Evolutionary conservation across 495 filamentous ascomycete genomes (phyloP), one percentile per base, ranked within the genome.

Genomic region (Aspergillus affinis): DNA sequence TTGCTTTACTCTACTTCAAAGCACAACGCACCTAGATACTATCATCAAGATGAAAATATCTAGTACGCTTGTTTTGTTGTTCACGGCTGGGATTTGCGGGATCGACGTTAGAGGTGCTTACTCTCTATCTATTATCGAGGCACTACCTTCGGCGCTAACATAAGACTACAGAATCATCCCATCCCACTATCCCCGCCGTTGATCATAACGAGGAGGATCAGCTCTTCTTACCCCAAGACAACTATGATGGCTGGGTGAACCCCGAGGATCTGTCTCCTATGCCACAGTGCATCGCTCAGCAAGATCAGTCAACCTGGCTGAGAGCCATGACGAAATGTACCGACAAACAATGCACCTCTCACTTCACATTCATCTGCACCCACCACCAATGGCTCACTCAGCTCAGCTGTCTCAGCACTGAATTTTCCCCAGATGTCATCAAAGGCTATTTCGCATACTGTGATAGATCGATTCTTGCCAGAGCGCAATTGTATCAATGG

Each of bases 341-440:
- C 7, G 32, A 29, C 26, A 60, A 60, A 30, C 51, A 52, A 63
- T 63, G 61, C 57, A 63, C 61, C 52, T 53, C 47, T 8, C 61
- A 60, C 52, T 60, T 63, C 48, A 20, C 29, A 53, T 0, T 48
- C 46, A 57, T 63, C 51, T 63, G 61, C 52, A 60, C 61, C 57
- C 61, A 63, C 57, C 52, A 63, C 57, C 61, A 63, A 57, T 63
- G 52, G 57, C 48, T 63, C 53, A 63, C 57, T 49, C 20, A 63
- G 21, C 61, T 59, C 47, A 57, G 57, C 52, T 63, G 61, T 52
- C 52, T 63, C n/a, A 60, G 52, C 47, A 15, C 19, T 49, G 51
- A 21, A 53, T 60, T 63, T 48, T 57, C 61, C 46, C 12, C 61
- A 17, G 48, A 30, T 8, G 21, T 63, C 23, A 48, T 60, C 52